These are phyloP conservation scores for Umbelopsis sp. DNA, from an alignment of 192 early-diverging fungal genomes.

Conservation along the genomic window DNA sequence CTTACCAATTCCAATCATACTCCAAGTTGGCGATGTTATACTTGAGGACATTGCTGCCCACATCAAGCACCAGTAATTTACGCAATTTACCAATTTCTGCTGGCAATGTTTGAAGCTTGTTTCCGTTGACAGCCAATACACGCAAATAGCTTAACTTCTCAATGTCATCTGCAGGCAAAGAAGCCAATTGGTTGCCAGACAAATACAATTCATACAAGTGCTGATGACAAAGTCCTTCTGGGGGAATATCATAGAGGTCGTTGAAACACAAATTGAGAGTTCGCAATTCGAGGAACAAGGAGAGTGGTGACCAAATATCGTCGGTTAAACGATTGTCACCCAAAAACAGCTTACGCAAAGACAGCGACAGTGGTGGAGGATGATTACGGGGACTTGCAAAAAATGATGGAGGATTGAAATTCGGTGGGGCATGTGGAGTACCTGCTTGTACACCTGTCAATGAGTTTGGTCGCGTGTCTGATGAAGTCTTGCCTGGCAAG, in stretches of 20 bases:
- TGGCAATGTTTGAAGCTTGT: conserved; percentile 87
- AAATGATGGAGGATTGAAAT: conserved; percentile 50
- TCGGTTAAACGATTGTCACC: conserved; percentile 87
- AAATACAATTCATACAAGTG: conserved; percentile 80
- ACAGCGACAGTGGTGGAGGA: conserved; percentile 56
- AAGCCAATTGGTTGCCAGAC: conserved; percentile 82
- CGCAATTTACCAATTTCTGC: conserved; percentile 90
- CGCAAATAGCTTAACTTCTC: conserved; percentile 69
- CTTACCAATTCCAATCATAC: conserved; percentile 94
- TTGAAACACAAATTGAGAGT: conserved; percentile 83
- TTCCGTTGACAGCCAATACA: conserved; percentile 86
- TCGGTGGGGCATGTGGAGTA: conserved; percentile 49
- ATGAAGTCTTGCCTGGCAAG: no score
- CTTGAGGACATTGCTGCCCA: conserved; percentile 85
- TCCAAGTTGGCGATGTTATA: conserved; percentile 96
- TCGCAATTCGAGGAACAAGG: conserved; percentile 73
- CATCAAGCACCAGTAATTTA: conserved; percentile 77
- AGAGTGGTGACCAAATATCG: conserved; percentile 75
- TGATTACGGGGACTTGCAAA: conserved; percentile 52
- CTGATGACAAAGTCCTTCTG: conserved; percentile 70
- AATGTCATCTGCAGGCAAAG: conserved; percentile 84
- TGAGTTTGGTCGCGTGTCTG: no score
- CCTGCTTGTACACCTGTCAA: no score
- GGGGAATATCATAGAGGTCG: conserved; percentile 81
- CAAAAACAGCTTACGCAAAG: conserved; percentile 67